These are phyloP conservation scores for Aspergillus sclerotioniger DNA, from an alignment of 495 filamentous ascomycete species.

Conservation along the genomic window DNA sequence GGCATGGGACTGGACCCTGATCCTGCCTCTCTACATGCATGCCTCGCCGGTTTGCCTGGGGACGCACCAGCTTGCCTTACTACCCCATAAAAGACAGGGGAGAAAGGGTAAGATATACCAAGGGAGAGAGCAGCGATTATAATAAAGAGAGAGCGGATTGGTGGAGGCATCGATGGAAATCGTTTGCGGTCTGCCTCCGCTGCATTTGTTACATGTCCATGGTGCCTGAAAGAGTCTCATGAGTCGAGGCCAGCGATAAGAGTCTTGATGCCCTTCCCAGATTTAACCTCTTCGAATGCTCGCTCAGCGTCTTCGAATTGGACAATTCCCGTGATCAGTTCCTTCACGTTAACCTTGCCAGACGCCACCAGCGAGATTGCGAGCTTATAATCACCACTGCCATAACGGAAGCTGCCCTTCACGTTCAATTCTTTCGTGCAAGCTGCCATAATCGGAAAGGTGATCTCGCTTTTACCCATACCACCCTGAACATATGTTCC, in stretches of 20 bases:
- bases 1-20: no score
- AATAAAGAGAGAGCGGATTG: no score
- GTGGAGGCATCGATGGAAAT: background rate
- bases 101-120: no score
- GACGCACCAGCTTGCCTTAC: no score
- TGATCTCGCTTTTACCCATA: slow-evolving; percentile 56
- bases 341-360: slow-evolving; percentile 51
- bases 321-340: slow-evolving; percentile 51
- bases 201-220: background rate
- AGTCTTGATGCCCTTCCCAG: slow-evolving; percentile 50
- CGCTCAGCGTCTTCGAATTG: slow-evolving; percentile 53
- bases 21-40: no score
- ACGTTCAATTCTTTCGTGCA: slow-evolving; percentile 53
- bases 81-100: no score
- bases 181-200: background rate
- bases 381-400: slow-evolving; percentile 54
- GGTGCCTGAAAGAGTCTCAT: slow-evolving; percentile 9
- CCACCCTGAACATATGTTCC: slow-evolving; percentile 62
- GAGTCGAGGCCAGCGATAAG: slow-evolving; percentile 40
- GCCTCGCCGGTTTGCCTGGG: no score
- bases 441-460: slow-evolving; percentile 56
- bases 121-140: no score
- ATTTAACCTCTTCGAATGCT: slow-evolving; percentile 48
- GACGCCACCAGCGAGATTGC: slow-evolving; percentile 50
- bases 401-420: slow-evolving; percentile 55